phyloP scores from a whole-genome alignment of 2,329 filamentous ascomycete genomes.

The Ophioceras dolichostomum region DNA sequence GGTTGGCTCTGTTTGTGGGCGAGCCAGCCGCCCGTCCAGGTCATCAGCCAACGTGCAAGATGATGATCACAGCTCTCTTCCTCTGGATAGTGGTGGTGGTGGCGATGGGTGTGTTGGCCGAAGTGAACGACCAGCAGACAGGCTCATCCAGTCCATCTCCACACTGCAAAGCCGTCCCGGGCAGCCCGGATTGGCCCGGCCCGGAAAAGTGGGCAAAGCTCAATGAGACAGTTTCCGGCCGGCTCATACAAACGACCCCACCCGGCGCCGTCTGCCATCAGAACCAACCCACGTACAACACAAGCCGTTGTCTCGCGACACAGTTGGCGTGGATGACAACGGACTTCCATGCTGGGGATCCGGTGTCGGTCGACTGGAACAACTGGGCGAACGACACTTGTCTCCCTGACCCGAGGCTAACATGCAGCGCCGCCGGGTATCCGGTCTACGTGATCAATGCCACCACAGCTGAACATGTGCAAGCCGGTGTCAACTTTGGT shows the following conservation, averaged over 20 bases:
- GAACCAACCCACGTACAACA: background rate
- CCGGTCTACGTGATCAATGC: constrained; percentile 28
- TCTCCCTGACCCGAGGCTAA: constrained; percentile 23
- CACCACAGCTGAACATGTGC: constrained; percentile 19
- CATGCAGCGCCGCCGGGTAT: constrained; percentile 26
- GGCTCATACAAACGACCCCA: background rate
- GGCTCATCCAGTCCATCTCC: no score
- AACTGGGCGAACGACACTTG: constrained; percentile 39
- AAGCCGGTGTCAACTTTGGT: constrained; percentile 29
- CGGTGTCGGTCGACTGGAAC: constrained; percentile 23
- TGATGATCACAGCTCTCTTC: no score
- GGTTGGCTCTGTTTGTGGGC: no score
- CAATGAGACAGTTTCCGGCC: background rate
- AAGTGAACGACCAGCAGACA: no score
- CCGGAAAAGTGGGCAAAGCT: background rate
- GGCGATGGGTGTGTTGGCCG: no score
- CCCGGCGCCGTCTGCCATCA: constrained; percentile 2
- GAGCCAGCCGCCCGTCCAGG: no score
- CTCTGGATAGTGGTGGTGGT: no score
- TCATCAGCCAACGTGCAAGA: no score
- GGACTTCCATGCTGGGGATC: constrained; percentile 21
- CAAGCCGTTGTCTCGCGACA: background rate
- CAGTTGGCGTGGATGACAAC: constrained; percentile 12
- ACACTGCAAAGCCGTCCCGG: background rate
- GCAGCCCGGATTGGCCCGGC: background rate